A percentile compares a stretch with the other conserved stretches of the same genome.
Conservation (phyloP, 305 asterid species). For the Fraxinus floribunda region DNA sequence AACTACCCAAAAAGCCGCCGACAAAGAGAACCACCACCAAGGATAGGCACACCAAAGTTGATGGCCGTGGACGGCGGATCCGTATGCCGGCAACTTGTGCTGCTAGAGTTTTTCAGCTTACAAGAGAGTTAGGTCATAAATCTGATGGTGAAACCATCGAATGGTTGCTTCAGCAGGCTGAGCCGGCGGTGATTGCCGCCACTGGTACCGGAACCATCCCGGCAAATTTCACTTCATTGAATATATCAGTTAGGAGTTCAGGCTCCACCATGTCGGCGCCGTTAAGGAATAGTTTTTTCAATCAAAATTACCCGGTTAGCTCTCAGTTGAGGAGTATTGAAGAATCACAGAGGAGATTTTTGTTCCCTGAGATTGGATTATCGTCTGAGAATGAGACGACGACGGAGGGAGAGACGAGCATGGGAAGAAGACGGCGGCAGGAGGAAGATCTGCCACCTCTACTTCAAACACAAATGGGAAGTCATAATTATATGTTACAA, state of each 20-base stretch:
- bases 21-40: constrained; percentile 49
- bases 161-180: constrained; percentile 76
- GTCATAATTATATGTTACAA: constrained; percentile 52
- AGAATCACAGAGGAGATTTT: constrained; percentile 25
- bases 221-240: constrained; percentile 59
- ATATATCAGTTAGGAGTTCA: constrained; percentile 54
- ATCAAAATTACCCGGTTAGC: constrained; percentile 26
- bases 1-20: constrained; percentile 28
- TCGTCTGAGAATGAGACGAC: constrained; percentile 26
- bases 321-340: constrained; percentile 28
- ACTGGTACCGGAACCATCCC: constrained; percentile 82
- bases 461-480: constrained; percentile 37
- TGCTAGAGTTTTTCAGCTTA: constrained; percentile 74
- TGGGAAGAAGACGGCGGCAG: constrained; percentile 38
- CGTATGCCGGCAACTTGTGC: constrained; percentile 78
- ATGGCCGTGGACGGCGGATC: constrained; percentile 67
- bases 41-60: constrained; percentile 67
- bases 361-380: constrained; percentile 34
- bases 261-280: constrained; percentile 55
- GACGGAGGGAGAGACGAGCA: constrained; percentile 16
- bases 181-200: constrained; percentile 73
- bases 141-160: constrained; percentile 73
- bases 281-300: constrained; percentile 25
- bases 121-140: constrained; percentile 61
- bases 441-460: constrained; percentile 40